Conservation (phyloP, 306 rosid genomes). For the Cicer chorassanicum region DNA sequence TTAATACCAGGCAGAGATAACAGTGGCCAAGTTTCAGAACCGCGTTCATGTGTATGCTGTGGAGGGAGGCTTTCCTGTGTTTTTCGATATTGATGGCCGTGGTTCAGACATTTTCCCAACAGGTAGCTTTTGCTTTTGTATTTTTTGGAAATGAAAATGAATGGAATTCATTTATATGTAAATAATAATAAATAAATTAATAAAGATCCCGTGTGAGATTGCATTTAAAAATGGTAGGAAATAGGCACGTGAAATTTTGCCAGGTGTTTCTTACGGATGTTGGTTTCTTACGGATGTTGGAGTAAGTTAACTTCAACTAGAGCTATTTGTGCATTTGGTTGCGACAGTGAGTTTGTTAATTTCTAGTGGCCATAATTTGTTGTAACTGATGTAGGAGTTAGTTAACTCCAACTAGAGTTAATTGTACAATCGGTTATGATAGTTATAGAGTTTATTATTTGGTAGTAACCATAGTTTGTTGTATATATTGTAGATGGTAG, state of each 20-base stretch:
- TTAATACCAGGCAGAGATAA: conserved; percentile 64
- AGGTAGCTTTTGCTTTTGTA: conserved; percentile 44
- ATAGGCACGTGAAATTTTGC: neutral
- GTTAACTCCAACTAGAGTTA: neutral
- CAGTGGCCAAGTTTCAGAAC: conserved; percentile 78
- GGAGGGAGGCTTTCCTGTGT: conserved; percentile 82
- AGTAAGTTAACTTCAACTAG: neutral
- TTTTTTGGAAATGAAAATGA: neutral
- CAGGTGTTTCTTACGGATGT: neutral
- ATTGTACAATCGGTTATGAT: neutral
- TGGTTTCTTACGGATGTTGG: neutral
- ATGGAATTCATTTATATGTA: neutral
- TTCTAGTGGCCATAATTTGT: too few species aligned
- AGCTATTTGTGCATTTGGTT: neutral
- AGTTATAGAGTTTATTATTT: neutral
- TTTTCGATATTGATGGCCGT: conserved; percentile 83
- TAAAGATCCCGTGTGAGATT: neutral
- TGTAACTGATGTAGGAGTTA: neutral
- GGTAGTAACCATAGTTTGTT: neutral
- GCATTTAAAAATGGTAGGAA: neutral
- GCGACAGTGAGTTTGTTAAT: too few species aligned
- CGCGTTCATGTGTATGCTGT: conserved; percentile 77
- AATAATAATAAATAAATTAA: neutral
- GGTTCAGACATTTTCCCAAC: conserved; percentile 83
- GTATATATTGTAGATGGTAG: neutral